Evolutionary conservation across 768 basidiomycete genomes (phyloP), one percentile per base, ranked within the genome.

Genomic region (Tephrocybe sp.): DNA sequence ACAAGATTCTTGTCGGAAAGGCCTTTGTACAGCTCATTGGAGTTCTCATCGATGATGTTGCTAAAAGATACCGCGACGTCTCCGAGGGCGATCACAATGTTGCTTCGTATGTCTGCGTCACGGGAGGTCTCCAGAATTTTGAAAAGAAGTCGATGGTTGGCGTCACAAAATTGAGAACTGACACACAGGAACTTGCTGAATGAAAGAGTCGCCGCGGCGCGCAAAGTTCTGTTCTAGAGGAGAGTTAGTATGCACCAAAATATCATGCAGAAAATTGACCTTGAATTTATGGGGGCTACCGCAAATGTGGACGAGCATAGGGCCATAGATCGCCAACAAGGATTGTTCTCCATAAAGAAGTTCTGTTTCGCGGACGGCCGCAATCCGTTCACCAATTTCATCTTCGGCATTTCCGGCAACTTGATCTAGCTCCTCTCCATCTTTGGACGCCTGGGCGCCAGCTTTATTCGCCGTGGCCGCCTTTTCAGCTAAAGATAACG

Each of bases 51-150:
- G 56, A 99, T 83, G 68, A 99, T 91, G 53, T 72, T 93, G 66
- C 91, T 94, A 77, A 98, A 98, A n/a, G 90, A 97, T 13, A 98
- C 93, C 0, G 95, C 95, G 30, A 98, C 90, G 57, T 99, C 97
- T 6, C 97, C 95, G 3, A 99, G 83, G 2, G 94, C 94, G 60
- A 99, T 99, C 55, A 95, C 94, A 62, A 97, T 91, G 69, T 98
- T 99, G 63, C 89, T 90, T 11, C 94, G 83, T 54, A 98, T 91
- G 57, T 86, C 87, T 1, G 92, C 78, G 60, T 97, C 94, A 60
- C 79, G 85, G 8, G 93, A 91, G 1, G 88, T 91, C 64, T 98
- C 93, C 45, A 97, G 83, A 49, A 98, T 84, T 65, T 88, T 91
- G 80, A 98, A 97, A 12, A 99, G 77, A 7, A 99, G 72, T 38